Base-by-base conservation (phyloP, 2,329 filamentous ascomycete species). In the Pseudodiploospora longispora region DNA sequence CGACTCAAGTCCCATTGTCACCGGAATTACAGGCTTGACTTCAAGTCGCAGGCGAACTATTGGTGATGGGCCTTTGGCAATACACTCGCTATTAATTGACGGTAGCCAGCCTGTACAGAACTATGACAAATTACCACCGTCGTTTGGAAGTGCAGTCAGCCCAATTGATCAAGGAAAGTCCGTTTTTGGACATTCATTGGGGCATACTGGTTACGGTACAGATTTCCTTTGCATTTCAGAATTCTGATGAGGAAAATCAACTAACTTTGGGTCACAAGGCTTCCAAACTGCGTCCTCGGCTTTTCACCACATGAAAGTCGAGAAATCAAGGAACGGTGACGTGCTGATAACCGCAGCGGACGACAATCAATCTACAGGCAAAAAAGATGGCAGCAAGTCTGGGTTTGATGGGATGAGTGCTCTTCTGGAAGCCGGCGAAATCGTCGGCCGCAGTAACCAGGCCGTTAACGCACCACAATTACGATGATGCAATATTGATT, bases 321-420 rank as follows among this genome's bases (percentile, higher is more conserved):
- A 64, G 42, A 52, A 55, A 10, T 49, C 51, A 8, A 47, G 48
- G 19, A 59, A 62, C 35, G 54, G 54, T 10, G 59, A 65, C 37
- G 57, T 62, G 28, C 36, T 60, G 37, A 65, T 61, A 59, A 59
- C 54, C 6, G 45, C 56, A 10, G 50, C 54, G 39, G 51, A 56
- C 40, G 46, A 52, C 5, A 39, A 47, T 12, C 44, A 50, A 4
- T 40, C 53, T 10, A 60, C 35, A 29, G 40, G 51, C 10, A 7
- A 28, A 10, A 41, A 41, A 27, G 50, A 50, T 5, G 56, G 60
- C 5, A 33, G 40, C 3, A 61, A 54, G 38, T 38, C 46, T 7
- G 57, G 57, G 4, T 59, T 80, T 19, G 77, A 82, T 48, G 77
- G 78, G 2, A 76, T 82, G 62, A 78, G 68, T 47, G 78, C 78